Evolutionary conservation across 768 basidiomycete genomes (phyloP).

Genomic region (Lactarius indigo): DNA sequence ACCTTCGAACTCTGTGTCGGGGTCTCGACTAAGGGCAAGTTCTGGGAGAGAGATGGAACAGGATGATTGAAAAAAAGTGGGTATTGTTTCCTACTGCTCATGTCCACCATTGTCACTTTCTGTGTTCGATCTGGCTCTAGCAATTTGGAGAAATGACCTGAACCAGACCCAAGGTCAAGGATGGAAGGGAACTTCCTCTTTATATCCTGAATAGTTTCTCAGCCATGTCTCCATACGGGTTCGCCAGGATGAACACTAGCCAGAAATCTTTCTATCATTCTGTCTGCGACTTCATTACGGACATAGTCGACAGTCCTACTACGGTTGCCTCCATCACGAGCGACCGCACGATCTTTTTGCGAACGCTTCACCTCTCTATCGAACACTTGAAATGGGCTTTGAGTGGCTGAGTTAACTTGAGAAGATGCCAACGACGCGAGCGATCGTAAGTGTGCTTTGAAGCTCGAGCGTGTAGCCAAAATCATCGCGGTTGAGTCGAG

Average conservation of each 20-base stretch:
- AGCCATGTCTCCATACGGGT: slow-evolving; percentile 9
- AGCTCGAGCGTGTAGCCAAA: background rate
- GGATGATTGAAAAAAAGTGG: slow-evolving; percentile 6
- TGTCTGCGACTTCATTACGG: slow-evolving; percentile 83
- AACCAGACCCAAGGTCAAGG: slow-evolving; percentile 85
- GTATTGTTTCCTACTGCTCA: slow-evolving; percentile 54
- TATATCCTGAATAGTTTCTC: slow-evolving; percentile 65
- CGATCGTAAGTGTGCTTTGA: slow-evolving; percentile 28
- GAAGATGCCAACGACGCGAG: slow-evolving; percentile 50
- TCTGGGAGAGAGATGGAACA: slow-evolving; percentile 42
- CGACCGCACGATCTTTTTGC: slow-evolving; percentile 75
- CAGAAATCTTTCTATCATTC: slow-evolving; percentile 85
- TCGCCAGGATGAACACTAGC: slow-evolving; percentile 40
- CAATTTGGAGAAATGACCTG: slow-evolving; percentile 89
- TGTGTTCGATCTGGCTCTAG: slow-evolving; percentile 62
- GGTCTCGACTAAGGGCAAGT: slow-evolving; percentile 68
- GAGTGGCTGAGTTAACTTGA: slow-evolving; percentile 41
- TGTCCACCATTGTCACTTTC: slow-evolving; percentile 82
- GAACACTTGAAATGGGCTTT: slow-evolving; percentile 79
- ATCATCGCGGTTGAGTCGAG: background rate
- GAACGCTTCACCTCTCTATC: slow-evolving; percentile 73
- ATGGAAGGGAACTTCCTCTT: slow-evolving; percentile 76
- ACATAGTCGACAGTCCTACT: slow-evolving; percentile 89
- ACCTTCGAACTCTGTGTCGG: slow-evolving; percentile 81
- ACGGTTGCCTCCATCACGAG: slow-evolving; percentile 48